Base-by-base conservation (phyloP, 2,329 filamentous ascomycete species). In the Fusarium sp. region DNA sequence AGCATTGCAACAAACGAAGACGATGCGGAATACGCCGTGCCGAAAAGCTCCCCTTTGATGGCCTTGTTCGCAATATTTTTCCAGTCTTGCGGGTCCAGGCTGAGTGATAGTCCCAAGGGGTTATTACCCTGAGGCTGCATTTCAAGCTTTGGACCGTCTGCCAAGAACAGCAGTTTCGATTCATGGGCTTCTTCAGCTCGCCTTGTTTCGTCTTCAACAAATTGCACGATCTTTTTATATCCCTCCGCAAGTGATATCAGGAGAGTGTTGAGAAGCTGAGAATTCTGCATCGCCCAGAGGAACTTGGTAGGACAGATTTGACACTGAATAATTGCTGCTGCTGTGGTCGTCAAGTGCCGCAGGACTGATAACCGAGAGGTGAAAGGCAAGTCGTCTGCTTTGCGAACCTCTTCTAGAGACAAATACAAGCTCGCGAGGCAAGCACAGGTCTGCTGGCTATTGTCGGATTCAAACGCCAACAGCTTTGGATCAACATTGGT, bases 281-380 rank as follows among this genome's bases (percentile, higher is more conserved):
- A 66, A 14, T 74, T 74, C 33, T 74, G 72, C 72, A 74, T 74
- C 2, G 72, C 72, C 72, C 72, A 74, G 10, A 73, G 52, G 8
- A 74, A 74, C 23, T 70, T 56, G 0, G 67, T 72, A 1, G 72
- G 72, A 20, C 72, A 74, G 1, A 73, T 59, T 20, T 52, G 47
- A 7, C 72, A 74, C 15, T 71, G 60, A 11, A 74, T 67, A 4
- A 74, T 55, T 1, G 53, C 19, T 3, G 53, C 45, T 15, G 72
- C 64, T 3, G 61, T 68, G 2, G 39, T 30, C 1, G 64, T 73
- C 9, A 73, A 53, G 14, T 68, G 55, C 4, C 70, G 57, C 25
- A 74, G 52, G 11, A 57, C 56, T 3, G 55, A 58, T 8, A 74
- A 37, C 2, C 68, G 62, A 17, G 67, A 46, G 7, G 67, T 59